Base-by-base conservation (phyloP, 192 early-diverging fungal species). In the Coemansia sp. region DNA sequence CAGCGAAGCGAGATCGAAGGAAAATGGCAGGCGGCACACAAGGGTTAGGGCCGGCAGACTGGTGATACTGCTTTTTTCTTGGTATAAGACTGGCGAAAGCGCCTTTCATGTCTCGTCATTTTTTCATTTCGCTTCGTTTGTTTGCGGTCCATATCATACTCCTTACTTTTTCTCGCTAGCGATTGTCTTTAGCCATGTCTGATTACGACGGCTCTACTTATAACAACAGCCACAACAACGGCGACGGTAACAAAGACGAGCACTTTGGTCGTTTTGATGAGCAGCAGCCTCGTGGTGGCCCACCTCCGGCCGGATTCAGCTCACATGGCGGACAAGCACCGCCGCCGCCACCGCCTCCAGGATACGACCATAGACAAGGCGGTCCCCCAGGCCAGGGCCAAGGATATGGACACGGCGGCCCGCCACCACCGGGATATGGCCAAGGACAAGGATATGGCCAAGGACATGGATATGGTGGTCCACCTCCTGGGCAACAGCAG, bases 131-230 rank as follows among this genome's bases (percentile, higher is more conserved):
- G 7, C 29, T 7, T 22, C 22, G 24, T 48, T 48, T 48, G 27
- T 0, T 12, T 14, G 46, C 46, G 24, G 15, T 26, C 46, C 15
- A 12, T 24, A 26, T 15, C 52, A 18, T 5, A 8, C 15, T 53
- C 15, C 7, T 29, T 32, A n/a, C n/a, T 27, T 52, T 12, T 52
- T 17, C 1, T 39, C 38, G 9, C 12, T 39, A n/a, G 1, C 38
- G 38, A 10, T 8, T 33, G 35, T 19, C 10, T 32, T 60, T 59
- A 6, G 19, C 12, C 43, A 62, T 62, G 60, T 62, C 44, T 62
- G 60, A 46, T 32, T 50, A 36, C 60, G 34, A 37, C 60, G 50
- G 50, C 48, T 48, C 26, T 48, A 24, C 35, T 32, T 44, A 60
- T 18, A 59, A 8, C 10, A 40, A 34, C 57, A 3, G n/a, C n/a